Conservation (phyloP, 108 stramenopile genomes). For the Nitzschia sp. region DNA sequence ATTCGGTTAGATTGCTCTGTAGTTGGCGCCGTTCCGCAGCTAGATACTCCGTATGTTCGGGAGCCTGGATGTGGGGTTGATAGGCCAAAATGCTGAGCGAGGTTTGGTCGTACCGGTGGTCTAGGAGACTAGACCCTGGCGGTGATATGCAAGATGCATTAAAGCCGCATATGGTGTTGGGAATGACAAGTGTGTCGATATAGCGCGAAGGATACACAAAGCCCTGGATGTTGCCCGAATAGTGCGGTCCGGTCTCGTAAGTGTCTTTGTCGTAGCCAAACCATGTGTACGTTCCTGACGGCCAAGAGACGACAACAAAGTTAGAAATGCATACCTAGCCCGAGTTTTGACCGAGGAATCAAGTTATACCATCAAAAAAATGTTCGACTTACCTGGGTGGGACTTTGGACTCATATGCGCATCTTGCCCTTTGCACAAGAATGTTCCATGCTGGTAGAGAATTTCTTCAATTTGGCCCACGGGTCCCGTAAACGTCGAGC, state of each 20-base stretch:
- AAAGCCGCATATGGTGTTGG: conserved; percentile 37
- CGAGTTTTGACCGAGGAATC: too few species aligned
- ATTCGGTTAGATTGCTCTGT: not conserved
- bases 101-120: conserved; percentile 46
- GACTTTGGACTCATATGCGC: conserved; percentile 23
- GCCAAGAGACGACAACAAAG: too few species aligned
- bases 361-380: too few species aligned
- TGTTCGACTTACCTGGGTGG: conserved; percentile 11
- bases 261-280: conserved; percentile 32
- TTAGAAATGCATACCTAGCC: too few species aligned
- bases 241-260: conserved; percentile 29
- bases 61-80: conserved; percentile 23
- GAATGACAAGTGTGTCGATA: conserved; percentile 31
- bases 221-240: conserved; percentile 36
- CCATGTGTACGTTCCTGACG: conserved; percentile 31
- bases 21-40: conserved; percentile 11
- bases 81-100: conserved; percentile 38
- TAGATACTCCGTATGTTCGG: conserved; percentile 26
- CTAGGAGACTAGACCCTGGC: not conserved
- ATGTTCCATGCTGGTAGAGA: conserved; percentile 31
- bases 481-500: conserved; percentile 29
- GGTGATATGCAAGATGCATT: conserved; percentile 34
- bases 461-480: conserved; percentile 32
- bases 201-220: conserved; percentile 36
- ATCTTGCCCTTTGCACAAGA: conserved; percentile 42